phyloP scores from a whole-genome alignment of 192 early-diverging fungal genomes.

The Umbelopsis sp. region DNA sequence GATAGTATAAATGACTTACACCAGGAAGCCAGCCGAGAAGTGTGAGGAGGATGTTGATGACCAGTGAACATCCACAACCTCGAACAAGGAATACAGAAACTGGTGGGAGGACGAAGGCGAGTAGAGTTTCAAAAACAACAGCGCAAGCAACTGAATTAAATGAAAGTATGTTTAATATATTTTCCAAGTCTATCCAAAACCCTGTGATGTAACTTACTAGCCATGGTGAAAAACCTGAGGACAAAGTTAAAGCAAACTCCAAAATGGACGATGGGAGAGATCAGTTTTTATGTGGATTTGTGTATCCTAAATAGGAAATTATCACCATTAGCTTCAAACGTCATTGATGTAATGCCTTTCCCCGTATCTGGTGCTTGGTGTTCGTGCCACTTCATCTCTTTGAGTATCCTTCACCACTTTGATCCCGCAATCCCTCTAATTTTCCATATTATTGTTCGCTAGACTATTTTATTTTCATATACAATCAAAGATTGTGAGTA shows the following conservation, averaged over 20 bases:
- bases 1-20: conserved; percentile 33
- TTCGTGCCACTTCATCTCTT: too few relatives aligned
- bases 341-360: not conserved
- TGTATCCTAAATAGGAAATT: not conserved
- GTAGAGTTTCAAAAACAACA: conserved; percentile 8
- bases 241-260: too few relatives aligned
- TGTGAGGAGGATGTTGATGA: conserved; percentile 68
- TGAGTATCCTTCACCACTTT: too few relatives aligned
- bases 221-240: not conserved
- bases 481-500: too few relatives aligned
- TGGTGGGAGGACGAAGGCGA: conserved; percentile 53
- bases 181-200: not conserved
- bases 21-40: conserved; percentile 69
- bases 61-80: conserved; percentile 52
- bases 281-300: too few relatives aligned
- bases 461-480: too few relatives aligned
- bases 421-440: too few relatives aligned
- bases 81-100: conserved; percentile 65
- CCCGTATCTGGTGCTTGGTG: not conserved
- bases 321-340: not conserved
- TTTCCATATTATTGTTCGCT: too few relatives aligned
- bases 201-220: not conserved
- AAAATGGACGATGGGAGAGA: too few relatives aligned
- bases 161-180: not conserved
- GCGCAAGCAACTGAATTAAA: not conserved